Base-by-base conservation (phyloP, 2,329 filamentous ascomycete genomes). In the Huntiella decipiens region DNA sequence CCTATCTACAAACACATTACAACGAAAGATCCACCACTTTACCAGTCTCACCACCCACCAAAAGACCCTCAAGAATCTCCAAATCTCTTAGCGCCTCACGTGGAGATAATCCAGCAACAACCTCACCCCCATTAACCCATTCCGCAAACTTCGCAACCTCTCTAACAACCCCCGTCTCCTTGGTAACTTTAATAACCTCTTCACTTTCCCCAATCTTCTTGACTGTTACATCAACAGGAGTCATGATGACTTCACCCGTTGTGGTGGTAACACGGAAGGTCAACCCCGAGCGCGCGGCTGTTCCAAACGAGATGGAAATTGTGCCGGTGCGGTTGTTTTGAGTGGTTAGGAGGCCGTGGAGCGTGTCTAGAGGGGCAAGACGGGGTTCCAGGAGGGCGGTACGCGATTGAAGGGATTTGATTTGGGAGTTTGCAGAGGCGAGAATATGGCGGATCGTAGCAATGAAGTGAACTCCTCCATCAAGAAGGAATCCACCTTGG, bases 401-500 rank as follows among this genome's bases (percentile, higher is more conserved):
- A 50, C 73, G 71, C 0, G 74, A 74, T 13, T 65, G 63, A 3
- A 79, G 59, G 32, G 60, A 63, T 10, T 61, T 58, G 22, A 71
- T 38, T 32, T 48, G 61, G 6, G 66, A 60, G 40, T 68, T 58
- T 12, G 63, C 62, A 3, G 63, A 62, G 0, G 60, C 50, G 2
- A 85, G 61, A 37, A 87, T 56, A 31, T 71, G 57, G 12, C 81
- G 65, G 43, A 78, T 66, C 0, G 62, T 75, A 5, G 81, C 81
- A 5, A 77, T 64, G 50, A 73, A 77, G 58, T 87, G 82, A 19
- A 87, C 79, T 38, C 82, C 82, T 11, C 74, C 79, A 55, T 87
- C 82, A 2, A 87, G 70, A 46, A 86, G 58, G 56, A 85, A 86
- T 0, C 82, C 82, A 46, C 82, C 82, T 59, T 85, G 80, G 56